A percentile compares a stretch with the other conserved stretches of the same genome.
These are phyloP conservation scores for Adansonia madagascariensis DNA, from an alignment of 441 rosid genomes.

Conservation along the genomic window DNA sequence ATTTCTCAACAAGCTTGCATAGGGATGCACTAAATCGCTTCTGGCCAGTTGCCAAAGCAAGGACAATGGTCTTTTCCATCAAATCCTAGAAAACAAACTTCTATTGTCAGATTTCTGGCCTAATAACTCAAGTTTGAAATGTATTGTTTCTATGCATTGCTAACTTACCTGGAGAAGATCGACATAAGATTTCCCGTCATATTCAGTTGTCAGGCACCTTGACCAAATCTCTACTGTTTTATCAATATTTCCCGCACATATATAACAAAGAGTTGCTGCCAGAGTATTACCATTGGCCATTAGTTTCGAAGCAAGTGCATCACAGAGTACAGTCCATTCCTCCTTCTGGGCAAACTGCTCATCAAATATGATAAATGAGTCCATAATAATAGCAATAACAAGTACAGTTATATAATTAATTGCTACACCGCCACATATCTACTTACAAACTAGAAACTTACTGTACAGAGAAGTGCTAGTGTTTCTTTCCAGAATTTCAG, in stretches of 20 bases:
- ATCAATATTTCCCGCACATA: constrained; percentile 95
- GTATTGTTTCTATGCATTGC: background rate
- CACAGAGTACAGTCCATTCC: constrained; percentile 88
- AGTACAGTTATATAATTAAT: background rate
- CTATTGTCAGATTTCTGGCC: constrained; percentile 23
- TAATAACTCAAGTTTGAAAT: background rate
- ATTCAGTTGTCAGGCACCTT: constrained; percentile 66
- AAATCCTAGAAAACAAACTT: constrained; percentile 66
- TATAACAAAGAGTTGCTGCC: constrained; percentile 94
- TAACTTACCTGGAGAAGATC: constrained; percentile 30
- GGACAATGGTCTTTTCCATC: constrained; percentile 99
- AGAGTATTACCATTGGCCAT: constrained; percentile 74
- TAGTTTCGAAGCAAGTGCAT: constrained; percentile 83
- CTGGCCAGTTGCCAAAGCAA: constrained; percentile 96
- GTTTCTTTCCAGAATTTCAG: constrained; percentile 96
- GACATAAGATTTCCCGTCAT: constrained; percentile 67
- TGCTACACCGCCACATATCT: background rate
- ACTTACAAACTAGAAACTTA: constrained; percentile 48
- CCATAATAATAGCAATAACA: background rate
- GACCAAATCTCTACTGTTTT: constrained; percentile 99
- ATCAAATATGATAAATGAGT: constrained; percentile 29
- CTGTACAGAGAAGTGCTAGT: constrained; percentile 90
- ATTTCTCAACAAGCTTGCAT: constrained; percentile 97
- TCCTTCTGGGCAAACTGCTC: constrained; percentile 92
- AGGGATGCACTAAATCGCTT: constrained; percentile 88